Evolutionary conservation across 306 rosid species (phyloP).

Genomic region (Cucumis sativus): DNA sequence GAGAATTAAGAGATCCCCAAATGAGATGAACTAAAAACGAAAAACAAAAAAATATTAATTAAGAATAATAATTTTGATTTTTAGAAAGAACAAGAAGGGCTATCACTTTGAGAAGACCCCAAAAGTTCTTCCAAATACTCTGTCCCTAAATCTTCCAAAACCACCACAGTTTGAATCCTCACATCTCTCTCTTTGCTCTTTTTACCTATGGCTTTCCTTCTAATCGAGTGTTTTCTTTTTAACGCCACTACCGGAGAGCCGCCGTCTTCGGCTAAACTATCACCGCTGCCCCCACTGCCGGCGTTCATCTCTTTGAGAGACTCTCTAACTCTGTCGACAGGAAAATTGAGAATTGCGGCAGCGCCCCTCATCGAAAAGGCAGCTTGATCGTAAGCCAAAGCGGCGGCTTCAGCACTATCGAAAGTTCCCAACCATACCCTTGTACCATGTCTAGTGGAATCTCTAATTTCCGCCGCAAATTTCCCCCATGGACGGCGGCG

Average conservation of each 20-base stretch:
- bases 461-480: constrained; percentile 90
- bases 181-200: constrained; percentile 32
- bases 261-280: constrained; percentile 20
- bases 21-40: neutral
- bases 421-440: constrained; percentile 97
- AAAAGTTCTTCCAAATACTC: constrained; percentile 85
- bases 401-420: constrained; percentile 87
- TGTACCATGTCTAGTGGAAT: constrained; percentile 64
- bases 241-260: constrained; percentile 86
- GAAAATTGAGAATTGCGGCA: constrained; percentile 69
- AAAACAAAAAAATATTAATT: neutral
- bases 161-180: constrained; percentile 52
- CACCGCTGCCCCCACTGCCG: neutral
- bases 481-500: constrained; percentile 92
- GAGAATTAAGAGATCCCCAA: neutral
- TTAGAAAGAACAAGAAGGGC: neutral
- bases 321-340: constrained; percentile 58
- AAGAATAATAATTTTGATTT: neutral
- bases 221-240: constrained; percentile 75
- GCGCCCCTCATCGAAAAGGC: constrained; percentile 84
- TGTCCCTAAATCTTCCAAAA: constrained; percentile 77
- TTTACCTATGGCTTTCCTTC: constrained; percentile 43
- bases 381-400: constrained; percentile 89
- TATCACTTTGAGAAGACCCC: constrained; percentile 28
- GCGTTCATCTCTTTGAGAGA: constrained; percentile 57